phyloP scores from a whole-genome alignment of 768 basidiomycete genomes.

The Suillus subluteus region DNA sequence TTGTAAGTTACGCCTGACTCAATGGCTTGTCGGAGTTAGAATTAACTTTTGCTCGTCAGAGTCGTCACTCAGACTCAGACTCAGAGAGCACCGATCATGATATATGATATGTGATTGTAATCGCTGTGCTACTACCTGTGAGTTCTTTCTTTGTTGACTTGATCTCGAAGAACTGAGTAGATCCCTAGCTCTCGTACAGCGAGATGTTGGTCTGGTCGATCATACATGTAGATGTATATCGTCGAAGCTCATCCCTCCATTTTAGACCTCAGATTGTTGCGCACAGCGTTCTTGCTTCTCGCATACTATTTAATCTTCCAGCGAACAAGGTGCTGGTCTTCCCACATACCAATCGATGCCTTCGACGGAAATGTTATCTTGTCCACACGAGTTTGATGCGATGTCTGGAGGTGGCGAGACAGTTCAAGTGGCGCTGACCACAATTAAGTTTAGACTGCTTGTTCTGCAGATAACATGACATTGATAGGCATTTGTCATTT shows the following conservation, averaged over 20 bases:
- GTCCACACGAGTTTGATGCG: neutral
- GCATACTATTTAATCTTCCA: conserved; percentile 8
- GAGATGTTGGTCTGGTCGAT: neutral
- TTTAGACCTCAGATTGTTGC: conserved; percentile 8
- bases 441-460: neutral
- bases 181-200: neutral
- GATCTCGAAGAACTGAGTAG: neutral
- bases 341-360: neutral
- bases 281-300: conserved; percentile 14
- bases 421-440: neutral
- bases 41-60: too few relatives aligned
- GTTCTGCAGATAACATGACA: neutral
- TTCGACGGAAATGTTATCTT: neutral
- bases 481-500: neutral
- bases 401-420: neutral
- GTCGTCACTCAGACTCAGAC: too few relatives aligned
- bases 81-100: too few relatives aligned
- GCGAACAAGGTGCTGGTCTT: neutral
- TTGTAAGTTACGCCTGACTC: too few relatives aligned
- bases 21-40: too few relatives aligned
- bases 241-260: neutral
- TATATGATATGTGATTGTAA: neutral
- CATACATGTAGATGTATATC: neutral
- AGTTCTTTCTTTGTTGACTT: neutral
- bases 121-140: neutral